Base-by-base conservation (phyloP, 345 rosid species). In the Salix suchowensis region DNA sequence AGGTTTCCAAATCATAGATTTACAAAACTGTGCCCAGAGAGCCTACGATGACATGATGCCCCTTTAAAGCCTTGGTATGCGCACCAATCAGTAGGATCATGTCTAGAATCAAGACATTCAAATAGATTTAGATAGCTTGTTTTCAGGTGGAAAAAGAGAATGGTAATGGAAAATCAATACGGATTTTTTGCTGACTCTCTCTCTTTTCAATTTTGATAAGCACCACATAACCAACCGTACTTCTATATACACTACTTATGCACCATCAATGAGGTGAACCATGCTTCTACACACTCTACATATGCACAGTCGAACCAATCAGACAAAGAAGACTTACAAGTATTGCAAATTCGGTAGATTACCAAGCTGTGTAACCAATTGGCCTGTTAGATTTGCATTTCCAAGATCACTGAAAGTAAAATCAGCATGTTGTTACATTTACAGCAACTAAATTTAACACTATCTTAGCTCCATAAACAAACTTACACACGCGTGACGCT, bases 401-500 rank as follows among this genome's bases (percentile, higher is more conserved):
- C 92, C 92, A 76, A 89, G 92, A 74, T 89, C 92, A 72, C 92
- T 87, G 64, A 58, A 32, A n/a, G 8, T 58, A 58, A 10, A 55
- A 58, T 4, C 23, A 58, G 64, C 64, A n/a, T n/a, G 14, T 58
- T 58, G 6, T 58, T 58, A 42, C 46, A 42, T 11, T 42, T 62
- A 64, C 28, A 71, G 13, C 70, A 62, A 7, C 44, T 64, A 19
- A 9, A 73, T 54, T 7, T 9, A 24, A 66, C 46, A 74, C 39
- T 46, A 74, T 65, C 48, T 42, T 42, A 72, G 80, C 18, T 64
- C 55, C 64, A 46, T 40, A 65, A 68, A 77, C 52, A 80, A 75
- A 87, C 97, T 88, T 90, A 94, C 98, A 94, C 88, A 71, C 94
- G 91, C 68, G 82, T 86, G 18, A 92, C 97, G n/a, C 88, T 87